A percentile compares a stretch with the other conserved stretches of the same genome.
phyloP scores from a whole-genome alignment of 495 filamentous ascomycete genomes.

The Penicillium ucsense region DNA sequence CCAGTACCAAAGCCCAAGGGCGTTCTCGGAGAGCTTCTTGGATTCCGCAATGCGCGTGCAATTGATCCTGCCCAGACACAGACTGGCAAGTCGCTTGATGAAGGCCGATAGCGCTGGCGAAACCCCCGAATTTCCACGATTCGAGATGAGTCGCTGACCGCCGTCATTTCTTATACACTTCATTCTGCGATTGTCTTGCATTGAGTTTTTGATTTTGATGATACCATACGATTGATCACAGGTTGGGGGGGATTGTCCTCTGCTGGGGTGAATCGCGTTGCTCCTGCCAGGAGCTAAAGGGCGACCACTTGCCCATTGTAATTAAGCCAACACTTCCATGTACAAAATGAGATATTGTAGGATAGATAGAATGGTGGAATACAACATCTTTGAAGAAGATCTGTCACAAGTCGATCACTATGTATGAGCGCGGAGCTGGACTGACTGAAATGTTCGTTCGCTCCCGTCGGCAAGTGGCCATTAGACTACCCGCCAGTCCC shows the following conservation, averaged over 20 bases:
- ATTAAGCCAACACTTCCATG: conserved; percentile 9
- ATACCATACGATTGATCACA: conserved; percentile 19
- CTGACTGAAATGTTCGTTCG: neutral
- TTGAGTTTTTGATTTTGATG: conserved; percentile 7
- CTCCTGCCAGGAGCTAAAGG: too few species aligned
- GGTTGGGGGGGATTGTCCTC: conserved; percentile 2
- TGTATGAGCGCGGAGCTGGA: too few species aligned
- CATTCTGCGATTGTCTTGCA: too few species aligned
- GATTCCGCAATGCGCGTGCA: conserved; percentile 36
- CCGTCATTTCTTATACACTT: too few species aligned
- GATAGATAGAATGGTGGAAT: too few species aligned
- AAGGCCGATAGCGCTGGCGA: conserved; percentile 2
- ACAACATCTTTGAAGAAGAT: too few species aligned
- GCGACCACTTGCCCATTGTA: too few species aligned
- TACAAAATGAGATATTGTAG: conserved; percentile 4
- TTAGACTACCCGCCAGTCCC: too few species aligned
- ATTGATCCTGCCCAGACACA: conserved; percentile 5
- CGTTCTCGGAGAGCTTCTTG: conserved; percentile 62
- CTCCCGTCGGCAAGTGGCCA: neutral
- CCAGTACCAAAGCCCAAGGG: conserved; percentile 79
- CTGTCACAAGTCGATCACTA: too few species aligned
- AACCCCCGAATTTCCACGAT: too few species aligned
- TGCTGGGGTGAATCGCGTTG: too few species aligned
- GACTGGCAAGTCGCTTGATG: conserved; percentile 3
- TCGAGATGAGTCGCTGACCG: too few species aligned